Base-by-base conservation (phyloP, 1,284 basidiomycete genomes). In the Agaricales sp. region DNA sequence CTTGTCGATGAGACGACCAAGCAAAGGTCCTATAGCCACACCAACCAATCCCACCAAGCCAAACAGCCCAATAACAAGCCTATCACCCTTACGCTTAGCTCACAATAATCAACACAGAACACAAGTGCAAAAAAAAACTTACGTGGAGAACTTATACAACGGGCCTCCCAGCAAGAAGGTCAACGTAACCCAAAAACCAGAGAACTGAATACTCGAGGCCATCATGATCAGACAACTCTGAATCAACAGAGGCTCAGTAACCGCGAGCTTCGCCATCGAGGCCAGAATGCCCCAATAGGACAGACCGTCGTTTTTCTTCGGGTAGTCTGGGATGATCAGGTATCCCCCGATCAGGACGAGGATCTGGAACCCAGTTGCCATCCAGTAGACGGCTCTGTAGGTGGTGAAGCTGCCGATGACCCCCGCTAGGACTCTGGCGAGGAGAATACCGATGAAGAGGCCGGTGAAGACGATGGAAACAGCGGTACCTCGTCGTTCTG, bases 61-160 rank as follows among this genome's bases (percentile, higher is more conserved):
- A 59, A 87, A 85, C 4, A 87, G 67, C 2, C 84, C 85, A 49
- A 86, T 86, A n/a, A 73, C 67, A 25, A 87, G 64, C 2, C 83
- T 78, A 50, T 21, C 43, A 35, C n/a, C n/a, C n/a, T n/a, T n/a
- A n/a, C n/a, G n/a, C n/a, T n/a, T n/a, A n/a, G n/a, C n/a, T n/a
- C n/a, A n/a, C n/a, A n/a, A n/a, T n/a, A n/a, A n/a, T n/a, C n/a
- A n/a, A n/a, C n/a, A n/a, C n/a, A n/a, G n/a, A n/a, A n/a, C n/a
- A n/a, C n/a, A n/a, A 35, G 30, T 11, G n/a, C 11, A n/a, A 35
- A n/a, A 35, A 35, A 35, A 35, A n/a, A 35, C 30, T n/a, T n/a
- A 35, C 30, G 30, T 35, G 11, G 30, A 35, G n/a, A 35, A 35
- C 30, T n/a, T n/a, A 35, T 35, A 35, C 8, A 35, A 8, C n/a